Evolutionary conservation across 192 early-diverging fungal species (phyloP).

Genomic region (Coemansia sp.): DNA sequence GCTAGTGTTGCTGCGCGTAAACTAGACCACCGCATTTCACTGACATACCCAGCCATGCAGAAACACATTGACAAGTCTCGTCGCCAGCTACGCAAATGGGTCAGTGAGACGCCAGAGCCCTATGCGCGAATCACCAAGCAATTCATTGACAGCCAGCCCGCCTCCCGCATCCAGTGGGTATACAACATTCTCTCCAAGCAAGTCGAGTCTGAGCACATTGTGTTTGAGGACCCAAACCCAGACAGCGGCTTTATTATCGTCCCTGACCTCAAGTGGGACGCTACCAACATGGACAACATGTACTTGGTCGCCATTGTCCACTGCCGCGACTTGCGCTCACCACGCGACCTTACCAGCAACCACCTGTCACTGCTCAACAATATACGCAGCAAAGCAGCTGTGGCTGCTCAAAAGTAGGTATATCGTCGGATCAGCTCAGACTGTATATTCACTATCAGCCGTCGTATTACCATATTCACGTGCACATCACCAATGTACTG

Average conservation of each 20-base stretch:
- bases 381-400: constrained; percentile 56
- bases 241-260: constrained; percentile 71
- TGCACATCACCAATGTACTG: constrained; percentile 72
- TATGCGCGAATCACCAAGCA: constrained; percentile 60
- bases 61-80: constrained; percentile 75
- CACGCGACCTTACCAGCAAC: constrained; percentile 60
- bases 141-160: constrained; percentile 64
- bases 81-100: constrained; percentile 60
- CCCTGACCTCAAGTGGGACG: constrained; percentile 85
- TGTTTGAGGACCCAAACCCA: constrained; percentile 62
- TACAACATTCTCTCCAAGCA: constrained; percentile 71
- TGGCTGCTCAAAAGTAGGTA: constrained; percentile 54
- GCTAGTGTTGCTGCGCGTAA: constrained; percentile 29
- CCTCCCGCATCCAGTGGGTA: constrained; percentile 72
- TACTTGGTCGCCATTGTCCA: constrained; percentile 69
- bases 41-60: constrained; percentile 67
- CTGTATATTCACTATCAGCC: constrained; percentile 83
- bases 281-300: constrained; percentile 58
- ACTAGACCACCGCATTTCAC: constrained; percentile 61
- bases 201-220: constrained; percentile 66
- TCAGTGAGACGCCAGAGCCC: constrained; percentile 66
- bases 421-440: constrained; percentile 62
- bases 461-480: constrained; percentile 80
- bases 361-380: constrained; percentile 69
- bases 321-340: constrained; percentile 58